Percentiles rank a stretch among this genome's conserved stretches.
These are phyloP conservation scores for Metschnikowia noctiluminum DNA, from an alignment of 805 yeast genomes.

Conservation along the genomic window DNA sequence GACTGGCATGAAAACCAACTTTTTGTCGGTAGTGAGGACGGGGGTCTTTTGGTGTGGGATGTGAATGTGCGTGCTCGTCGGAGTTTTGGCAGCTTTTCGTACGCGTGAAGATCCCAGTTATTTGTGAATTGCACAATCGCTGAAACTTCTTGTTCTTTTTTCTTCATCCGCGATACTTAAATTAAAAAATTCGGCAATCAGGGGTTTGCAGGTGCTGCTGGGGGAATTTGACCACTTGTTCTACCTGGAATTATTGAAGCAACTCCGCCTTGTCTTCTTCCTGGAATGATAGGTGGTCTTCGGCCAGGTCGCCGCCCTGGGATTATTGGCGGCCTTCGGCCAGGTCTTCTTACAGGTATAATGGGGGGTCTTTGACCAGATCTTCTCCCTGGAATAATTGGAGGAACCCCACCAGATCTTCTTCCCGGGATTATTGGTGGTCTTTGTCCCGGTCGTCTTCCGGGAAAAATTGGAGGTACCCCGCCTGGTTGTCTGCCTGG, in stretches of 20 bases:
- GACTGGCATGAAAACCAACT: slow-evolving; percentile 35
- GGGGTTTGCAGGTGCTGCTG: not conserved
- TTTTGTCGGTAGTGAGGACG: slow-evolving; percentile 45
- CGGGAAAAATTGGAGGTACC: not conserved
- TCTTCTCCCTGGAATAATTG: not conserved
- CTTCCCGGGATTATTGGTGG: not conserved
- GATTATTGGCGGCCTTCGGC: too few relatives aligned
- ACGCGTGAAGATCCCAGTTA: too few relatives aligned
- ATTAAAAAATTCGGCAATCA: too few relatives aligned
- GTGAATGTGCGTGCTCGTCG: slow-evolving; percentile 63
- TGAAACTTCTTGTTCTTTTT: too few relatives aligned
- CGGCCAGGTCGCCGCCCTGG: too few relatives aligned
- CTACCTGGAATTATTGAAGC: not conserved
- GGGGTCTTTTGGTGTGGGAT: slow-evolving; percentile 68
- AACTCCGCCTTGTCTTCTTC: too few relatives aligned
- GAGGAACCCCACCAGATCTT: not conserved
- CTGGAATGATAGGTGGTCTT: too few relatives aligned
- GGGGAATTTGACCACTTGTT: too few relatives aligned
- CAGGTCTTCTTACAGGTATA: too few relatives aligned
- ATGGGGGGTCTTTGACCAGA: too few relatives aligned
- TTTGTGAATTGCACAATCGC: too few relatives aligned
- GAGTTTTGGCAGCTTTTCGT: slow-evolving; percentile 54
- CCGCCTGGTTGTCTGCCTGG: not conserved
- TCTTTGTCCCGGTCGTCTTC: not conserved
- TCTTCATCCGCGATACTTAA: too few relatives aligned